phyloP scores from a whole-genome alignment of 257 asterid species.

The Thymus quinquecostatus region DNA sequence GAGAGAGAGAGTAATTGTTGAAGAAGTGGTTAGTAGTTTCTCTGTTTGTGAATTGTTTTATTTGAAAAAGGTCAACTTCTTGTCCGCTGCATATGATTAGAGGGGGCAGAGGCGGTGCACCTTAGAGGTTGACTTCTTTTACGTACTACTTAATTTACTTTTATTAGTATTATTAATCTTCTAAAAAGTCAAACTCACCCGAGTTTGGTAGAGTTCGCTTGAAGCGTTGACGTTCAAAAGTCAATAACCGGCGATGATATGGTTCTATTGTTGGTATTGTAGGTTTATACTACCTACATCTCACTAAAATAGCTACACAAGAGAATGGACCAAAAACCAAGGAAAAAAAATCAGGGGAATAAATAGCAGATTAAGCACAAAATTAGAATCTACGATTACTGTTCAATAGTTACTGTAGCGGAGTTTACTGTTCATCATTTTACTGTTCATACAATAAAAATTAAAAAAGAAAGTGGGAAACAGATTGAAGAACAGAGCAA shows the following conservation, averaged over 20 bases:
- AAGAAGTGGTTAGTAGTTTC: background rate
- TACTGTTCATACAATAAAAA: no score
- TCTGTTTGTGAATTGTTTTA: background rate
- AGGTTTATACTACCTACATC: no score
- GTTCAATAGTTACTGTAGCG: no score
- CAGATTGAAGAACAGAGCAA: no score
- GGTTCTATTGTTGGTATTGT: no score
- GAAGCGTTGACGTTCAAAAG: constrained; percentile 12
- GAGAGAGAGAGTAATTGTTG: background rate
- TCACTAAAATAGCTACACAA: no score
- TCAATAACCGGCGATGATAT: constrained; percentile 4
- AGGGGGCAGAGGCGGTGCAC: constrained; percentile 1
- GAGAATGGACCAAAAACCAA: no score
- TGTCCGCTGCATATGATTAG: background rate
- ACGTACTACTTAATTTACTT: background rate
- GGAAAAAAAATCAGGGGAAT: no score
- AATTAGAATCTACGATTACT: no score
- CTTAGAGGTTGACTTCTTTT: constrained; percentile 28
- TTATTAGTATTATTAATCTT: background rate
- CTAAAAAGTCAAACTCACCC: constrained; percentile 21
- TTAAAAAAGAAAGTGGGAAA: no score
- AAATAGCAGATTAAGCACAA: no score
- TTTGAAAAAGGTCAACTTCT: background rate
- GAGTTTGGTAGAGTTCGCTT: constrained; percentile 2
- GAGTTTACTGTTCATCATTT: no score